Evolutionary conservation across 78 protist genomes (phyloP).

Genomic region (slime mould (Dictyostelium discoideum)): dicty_2.7 NC_007089.4:2071001-2071500

Average conservation of each 20-base stretch:
- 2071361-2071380: background rate
- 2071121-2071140: background rate
- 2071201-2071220: constrained; percentile 57
- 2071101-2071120: constrained; percentile 11
- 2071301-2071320: background rate
- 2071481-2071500: background rate
- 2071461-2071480: background rate
- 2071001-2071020: background rate
- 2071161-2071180: constrained; percentile 33
- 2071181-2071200: constrained; percentile 62
- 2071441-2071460: background rate
- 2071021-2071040: background rate
- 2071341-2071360: background rate
- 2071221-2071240: constrained; percentile 69
- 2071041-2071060: background rate
- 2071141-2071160: constrained; percentile 18
- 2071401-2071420: too few species aligned
- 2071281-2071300: background rate
- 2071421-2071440: too few species aligned
- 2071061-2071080: background rate
- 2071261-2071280: constrained; percentile 33
- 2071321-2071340: background rate
- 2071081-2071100: background rate
- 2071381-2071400: background rate
- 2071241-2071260: constrained; percentile 41